phyloP scores from a whole-genome alignment of 208 protist genomes.

The Trypanosoma cruzi region DNA sequence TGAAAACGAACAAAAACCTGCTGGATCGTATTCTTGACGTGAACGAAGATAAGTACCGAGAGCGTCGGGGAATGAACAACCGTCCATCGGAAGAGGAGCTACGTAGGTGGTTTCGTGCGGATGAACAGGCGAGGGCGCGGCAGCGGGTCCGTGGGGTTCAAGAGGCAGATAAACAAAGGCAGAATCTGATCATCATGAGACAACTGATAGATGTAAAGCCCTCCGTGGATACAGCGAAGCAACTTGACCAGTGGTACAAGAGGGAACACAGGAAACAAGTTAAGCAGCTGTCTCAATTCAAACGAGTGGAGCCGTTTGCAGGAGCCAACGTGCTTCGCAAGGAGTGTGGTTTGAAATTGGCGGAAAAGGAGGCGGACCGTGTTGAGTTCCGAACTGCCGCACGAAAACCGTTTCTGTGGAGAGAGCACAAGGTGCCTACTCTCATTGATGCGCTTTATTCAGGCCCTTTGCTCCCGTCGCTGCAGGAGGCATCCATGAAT shows the following conservation, averaged over 20 bases:
- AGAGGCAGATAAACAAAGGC: constrained; percentile 16
- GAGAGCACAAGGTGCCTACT: constrained; percentile 34
- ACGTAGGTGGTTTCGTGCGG: constrained; percentile 30
- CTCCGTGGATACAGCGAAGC: constrained; percentile 32
- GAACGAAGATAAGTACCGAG: constrained; percentile 33
- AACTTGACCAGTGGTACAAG: constrained; percentile 51
- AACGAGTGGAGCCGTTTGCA: constrained; percentile 50
- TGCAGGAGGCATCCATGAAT: constrained; percentile 26
- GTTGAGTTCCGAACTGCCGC: background rate
- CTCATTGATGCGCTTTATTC: constrained; percentile 30
- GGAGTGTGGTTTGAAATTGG: constrained; percentile 21
- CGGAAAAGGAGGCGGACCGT: background rate
- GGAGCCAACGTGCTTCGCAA: constrained; percentile 42
- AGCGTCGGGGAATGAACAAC: constrained; percentile 47
- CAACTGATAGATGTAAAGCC: constrained; percentile 41
- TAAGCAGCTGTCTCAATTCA: constrained; percentile 43
- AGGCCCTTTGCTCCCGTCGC: constrained; percentile 39
- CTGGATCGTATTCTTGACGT: constrained; percentile 40
- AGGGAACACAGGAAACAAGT: constrained; percentile 46
- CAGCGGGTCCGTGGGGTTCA: constrained; percentile 22
- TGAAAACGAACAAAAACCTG: constrained; percentile 36
- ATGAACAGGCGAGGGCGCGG: constrained; percentile 39
- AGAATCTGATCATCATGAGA: constrained; percentile 41
- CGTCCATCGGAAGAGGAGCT: constrained; percentile 34
- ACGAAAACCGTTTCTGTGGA: constrained; percentile 35